phyloP scores from a whole-genome alignment of 257 asterid species.

The Nicotiana paniculata region DNA sequence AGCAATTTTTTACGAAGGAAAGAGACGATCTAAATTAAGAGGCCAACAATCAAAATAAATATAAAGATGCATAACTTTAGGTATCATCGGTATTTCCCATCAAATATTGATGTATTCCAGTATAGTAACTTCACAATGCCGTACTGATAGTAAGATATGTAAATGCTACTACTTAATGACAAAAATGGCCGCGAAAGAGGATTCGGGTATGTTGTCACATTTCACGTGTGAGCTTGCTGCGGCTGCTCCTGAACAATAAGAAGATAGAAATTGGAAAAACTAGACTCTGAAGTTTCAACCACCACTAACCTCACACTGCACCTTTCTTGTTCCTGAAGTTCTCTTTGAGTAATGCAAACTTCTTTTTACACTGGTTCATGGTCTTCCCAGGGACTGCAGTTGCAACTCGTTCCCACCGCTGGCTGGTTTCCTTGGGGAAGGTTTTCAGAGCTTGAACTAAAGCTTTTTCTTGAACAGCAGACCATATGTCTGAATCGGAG shows the following conservation, averaged over 20 bases:
- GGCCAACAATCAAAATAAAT: not conserved
- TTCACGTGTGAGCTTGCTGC: not conserved
- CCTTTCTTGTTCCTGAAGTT: slow-evolving; percentile 79
- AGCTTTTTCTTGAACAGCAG: slow-evolving; percentile 78
- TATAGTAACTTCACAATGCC: slow-evolving; percentile 11
- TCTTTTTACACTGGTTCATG: slow-evolving; percentile 65
- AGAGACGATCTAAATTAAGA: not conserved
- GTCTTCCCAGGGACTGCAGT: slow-evolving; percentile 83
- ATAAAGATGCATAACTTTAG: not conserved
- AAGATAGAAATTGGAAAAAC: not conserved
- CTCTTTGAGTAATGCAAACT: slow-evolving; percentile 63
- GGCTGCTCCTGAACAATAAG: not conserved
- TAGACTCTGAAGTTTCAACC: not conserved
- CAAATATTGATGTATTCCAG: not conserved
- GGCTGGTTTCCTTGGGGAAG: slow-evolving; percentile 72
- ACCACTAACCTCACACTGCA: slow-evolving; percentile 21
- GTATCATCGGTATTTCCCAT: not conserved
- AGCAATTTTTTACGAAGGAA: not conserved
- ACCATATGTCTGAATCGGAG: slow-evolving; percentile 69
- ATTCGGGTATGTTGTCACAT: not conserved
- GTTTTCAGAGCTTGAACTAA: slow-evolving; percentile 84
- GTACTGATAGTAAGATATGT: not conserved
- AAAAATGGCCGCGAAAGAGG: not conserved
- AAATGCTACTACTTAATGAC: slow-evolving; percentile 8
- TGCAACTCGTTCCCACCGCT: slow-evolving; percentile 87